Base-by-base conservation (phyloP, 306 rosid species). In the Lathyrus tuberosus region DNA sequence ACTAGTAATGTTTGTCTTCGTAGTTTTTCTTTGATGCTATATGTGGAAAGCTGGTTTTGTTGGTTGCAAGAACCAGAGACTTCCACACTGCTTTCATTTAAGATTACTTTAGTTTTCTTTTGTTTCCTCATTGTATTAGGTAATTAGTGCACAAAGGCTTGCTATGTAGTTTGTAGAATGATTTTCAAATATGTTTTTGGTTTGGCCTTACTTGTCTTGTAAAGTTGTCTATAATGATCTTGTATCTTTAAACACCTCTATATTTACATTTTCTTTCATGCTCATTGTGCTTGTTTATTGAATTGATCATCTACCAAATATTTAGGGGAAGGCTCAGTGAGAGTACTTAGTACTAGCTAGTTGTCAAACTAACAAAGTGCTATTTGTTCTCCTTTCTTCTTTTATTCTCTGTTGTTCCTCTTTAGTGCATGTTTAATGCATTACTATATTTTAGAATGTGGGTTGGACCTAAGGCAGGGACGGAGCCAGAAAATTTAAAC, bases 271-370 rank as follows among this genome's bases (percentile, higher is more conserved):
- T 57, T 37, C 62, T 40, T 47, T 14, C 24, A 41, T 48, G 68
- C 40, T 65, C 22, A 49, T 28, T 33, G 57, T 42, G 5, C 5
- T 58, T 66, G 31, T 59, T 66, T 59, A 62, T 78, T 58, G 57
- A 66, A 61, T 60, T 46, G 14, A 67, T 78, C 72, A 24, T 51
- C 54, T 78, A 61, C 67, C 35, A 47, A 37, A 61, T 60, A 49
- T 73, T 17, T 16, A 48, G 69, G 60, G 1, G 16, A 67, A 51
- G 70, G 62, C 65, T 20, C 18, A 15, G 51, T 52, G 33, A 42
- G 44, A 47, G 70, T 14, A 37, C 60, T 47, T 6, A 16, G 59
- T 78, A 13, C 60, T 37, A 59, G 31, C 60, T 37, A 59, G 41
- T 44, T 78, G 15, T 31, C 37, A 60, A 71, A 35, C 9, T 20